Evolutionary conservation across 2,329 filamentous ascomycete genomes (phyloP).

Genomic region (Trichoderma semiorbis): DNA sequence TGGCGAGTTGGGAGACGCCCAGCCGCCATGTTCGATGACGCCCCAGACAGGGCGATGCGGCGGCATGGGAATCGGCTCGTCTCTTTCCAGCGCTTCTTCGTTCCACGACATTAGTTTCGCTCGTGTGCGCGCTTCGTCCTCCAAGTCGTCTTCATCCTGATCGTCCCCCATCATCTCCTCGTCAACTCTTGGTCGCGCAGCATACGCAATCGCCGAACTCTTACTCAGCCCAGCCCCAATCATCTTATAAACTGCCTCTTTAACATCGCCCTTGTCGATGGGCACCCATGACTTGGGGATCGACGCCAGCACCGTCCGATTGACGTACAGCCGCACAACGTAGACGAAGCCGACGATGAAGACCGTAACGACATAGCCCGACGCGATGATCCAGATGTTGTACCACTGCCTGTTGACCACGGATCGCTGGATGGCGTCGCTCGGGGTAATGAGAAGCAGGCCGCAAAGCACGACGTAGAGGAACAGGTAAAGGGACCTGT

Average conservation of each 20-base stretch:
- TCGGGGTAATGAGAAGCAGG: conserved; percentile 75
- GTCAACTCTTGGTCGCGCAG: conserved; percentile 40
- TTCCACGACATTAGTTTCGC: not conserved
- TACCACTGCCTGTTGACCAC: conserved; percentile 62
- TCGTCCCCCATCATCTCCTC: conserved; percentile 14
- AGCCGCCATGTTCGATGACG: conserved; percentile 79
- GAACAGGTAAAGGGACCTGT: conserved; percentile 72
- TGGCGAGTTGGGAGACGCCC: conserved; percentile 74
- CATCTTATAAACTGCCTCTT: conserved; percentile 69
- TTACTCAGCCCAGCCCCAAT: conserved; percentile 69
- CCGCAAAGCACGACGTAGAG: conserved; percentile 70
- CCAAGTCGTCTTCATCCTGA: conserved; percentile 13
- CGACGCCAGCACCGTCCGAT: conserved; percentile 69
- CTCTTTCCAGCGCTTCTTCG: conserved; percentile 31
- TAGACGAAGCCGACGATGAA: conserved; percentile 73
- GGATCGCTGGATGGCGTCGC: conserved; percentile 76
- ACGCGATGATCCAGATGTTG: conserved; percentile 79
- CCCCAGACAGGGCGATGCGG: conserved; percentile 66
- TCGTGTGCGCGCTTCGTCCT: conserved; percentile 21
- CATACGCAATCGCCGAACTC: conserved; percentile 78
- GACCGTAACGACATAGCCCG: conserved; percentile 70
- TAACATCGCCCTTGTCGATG: conserved; percentile 79
- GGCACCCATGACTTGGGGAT: conserved; percentile 89
- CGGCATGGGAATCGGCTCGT: conserved; percentile 47
- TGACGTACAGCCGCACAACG: conserved; percentile 79